A percentile compares a stretch with the other conserved stretches of the same genome.
These are phyloP conservation scores for Xylariaceae sp. DNA, from an alignment of 2,329 filamentous ascomycete genomes.

Conservation along the genomic window DNA sequence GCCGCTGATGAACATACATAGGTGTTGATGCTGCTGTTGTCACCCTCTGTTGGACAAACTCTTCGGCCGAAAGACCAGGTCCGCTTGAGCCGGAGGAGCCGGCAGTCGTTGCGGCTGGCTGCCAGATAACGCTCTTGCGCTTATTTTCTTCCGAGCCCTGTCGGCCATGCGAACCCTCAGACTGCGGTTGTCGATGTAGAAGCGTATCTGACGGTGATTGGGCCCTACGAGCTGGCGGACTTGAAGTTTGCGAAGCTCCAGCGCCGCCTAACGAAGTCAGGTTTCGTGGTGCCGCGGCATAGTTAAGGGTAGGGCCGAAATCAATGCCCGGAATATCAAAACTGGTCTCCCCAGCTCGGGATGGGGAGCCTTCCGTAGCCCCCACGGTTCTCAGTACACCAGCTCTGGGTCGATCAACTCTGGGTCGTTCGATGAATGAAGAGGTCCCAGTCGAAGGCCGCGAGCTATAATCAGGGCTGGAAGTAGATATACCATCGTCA, in stretches of 20 bases:
- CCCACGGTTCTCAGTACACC: constrained; percentile 79
- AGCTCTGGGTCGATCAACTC: constrained; percentile 69
- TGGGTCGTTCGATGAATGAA: constrained; percentile 58
- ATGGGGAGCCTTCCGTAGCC: constrained; percentile 33
- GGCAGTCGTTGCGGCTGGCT: constrained; percentile 57
- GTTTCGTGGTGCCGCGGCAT: constrained; percentile 36
- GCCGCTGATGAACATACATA: constrained; percentile 57
- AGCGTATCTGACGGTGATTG: constrained; percentile 23
- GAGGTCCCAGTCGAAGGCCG: constrained; percentile 49
- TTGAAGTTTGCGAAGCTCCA: constrained; percentile 28
- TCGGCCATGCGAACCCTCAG: constrained; percentile 38
- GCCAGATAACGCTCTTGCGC: constrained; percentile 71
- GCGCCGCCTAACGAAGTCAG: constrained; percentile 19
- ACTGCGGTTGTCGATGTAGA: constrained; percentile 18
- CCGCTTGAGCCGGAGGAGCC: constrained; percentile 46
- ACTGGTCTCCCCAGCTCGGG: constrained; percentile 25
- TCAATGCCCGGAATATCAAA: constrained; percentile 69
- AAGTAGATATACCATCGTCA: constrained; percentile 62
- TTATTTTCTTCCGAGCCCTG: constrained; percentile 51
- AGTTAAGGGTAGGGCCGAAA: constrained; percentile 79
- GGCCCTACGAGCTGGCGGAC: constrained; percentile 32
- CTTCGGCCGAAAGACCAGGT: constrained; percentile 61
- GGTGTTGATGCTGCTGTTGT: constrained; percentile 53
- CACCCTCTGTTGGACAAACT: constrained; percentile 78
- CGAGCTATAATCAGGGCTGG: constrained; percentile 74